Conservation (phyloP, 2,329 filamentous ascomycete species). For the Lasiodiplodia theobromae region DNA sequence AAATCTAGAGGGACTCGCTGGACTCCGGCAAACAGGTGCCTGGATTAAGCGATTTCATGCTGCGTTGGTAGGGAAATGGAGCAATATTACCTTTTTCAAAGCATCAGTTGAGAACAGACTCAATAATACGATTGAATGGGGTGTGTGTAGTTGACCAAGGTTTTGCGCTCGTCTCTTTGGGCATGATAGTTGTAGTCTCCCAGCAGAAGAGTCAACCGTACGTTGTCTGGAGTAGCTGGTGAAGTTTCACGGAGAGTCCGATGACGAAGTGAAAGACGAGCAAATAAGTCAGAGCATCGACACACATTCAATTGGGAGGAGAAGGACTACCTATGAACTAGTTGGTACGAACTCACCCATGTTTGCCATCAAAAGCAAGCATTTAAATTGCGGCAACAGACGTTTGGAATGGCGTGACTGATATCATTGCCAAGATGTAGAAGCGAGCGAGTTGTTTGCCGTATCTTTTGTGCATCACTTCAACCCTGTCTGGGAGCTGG, state of each 20-base stretch:
- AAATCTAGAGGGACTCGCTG: constrained; percentile 13
- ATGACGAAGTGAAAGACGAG: not conserved
- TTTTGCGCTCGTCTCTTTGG: not conserved
- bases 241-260: no score
- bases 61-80: constrained; percentile 13
- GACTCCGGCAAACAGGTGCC: not conserved
- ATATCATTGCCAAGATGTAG: not conserved
- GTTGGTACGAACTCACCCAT: not conserved
- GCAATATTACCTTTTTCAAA: constrained; percentile 11
- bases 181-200: not conserved
- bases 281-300: not conserved
- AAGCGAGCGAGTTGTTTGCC: not conserved
- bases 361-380: not conserved
- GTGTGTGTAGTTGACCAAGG: not conserved
- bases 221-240: not conserved
- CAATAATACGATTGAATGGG: not conserved
- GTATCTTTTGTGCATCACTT: not conserved
- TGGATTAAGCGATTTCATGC: not conserved
- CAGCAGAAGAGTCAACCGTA: not conserved
- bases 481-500: not conserved
- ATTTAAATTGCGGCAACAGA: not conserved
- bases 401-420: not conserved
- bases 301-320: not conserved
- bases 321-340: not conserved
- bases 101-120: not conserved